Evolutionary conservation across 805 yeast genomes (phyloP), one percentile per base, ranked within the genome.

Genomic region (Grigorovia yakushimaensis): DNA sequence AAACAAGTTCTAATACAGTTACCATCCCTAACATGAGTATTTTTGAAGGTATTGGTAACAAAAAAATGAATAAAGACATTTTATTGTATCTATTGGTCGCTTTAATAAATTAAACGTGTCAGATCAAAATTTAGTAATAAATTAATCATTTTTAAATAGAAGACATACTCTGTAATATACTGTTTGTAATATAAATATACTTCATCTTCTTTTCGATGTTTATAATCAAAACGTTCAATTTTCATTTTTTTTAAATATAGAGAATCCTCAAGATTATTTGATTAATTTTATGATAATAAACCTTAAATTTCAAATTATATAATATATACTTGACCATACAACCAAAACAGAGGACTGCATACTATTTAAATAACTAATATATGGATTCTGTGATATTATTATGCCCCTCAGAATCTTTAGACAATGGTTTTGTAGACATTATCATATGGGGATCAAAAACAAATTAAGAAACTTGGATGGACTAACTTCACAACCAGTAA

Each of bases 11-110:
- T 27, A 4, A 21, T 30, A 13, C 39, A 24, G 17, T 19, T 9
- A 11, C 18, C 17, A 39, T 18, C 5, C 30, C 44, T 2, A 20
- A 9, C 15, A 7, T 46, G 2, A 46, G 38, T 23, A 45, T 21
- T 5, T 49, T 45, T 33, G 51, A 45, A 43, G 51, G 51, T 36
- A 44, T 41, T 24, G 48, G 47, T 11, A 36, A 35, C 18, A 45
- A 17, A 37, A 7, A 41, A 22, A 15, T 23, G 7, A 11, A n/a
- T 4, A 27, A 27, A 5, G 23, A 37, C 15, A 24, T 27, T 17
- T 24, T 41, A 17, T 24, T 41, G 10, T 8, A 23, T 15, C 17
- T 41, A 24, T 23, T 41, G 17, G 8, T 41, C 6, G 37, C 37
- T 4, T 41, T 41, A 24, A 13, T 41, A 33, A 27, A 3, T 37